phyloP scores from a whole-genome alignment of 2,329 filamentous ascomycete species.

The Mycosphaerella arachidis region DNA sequence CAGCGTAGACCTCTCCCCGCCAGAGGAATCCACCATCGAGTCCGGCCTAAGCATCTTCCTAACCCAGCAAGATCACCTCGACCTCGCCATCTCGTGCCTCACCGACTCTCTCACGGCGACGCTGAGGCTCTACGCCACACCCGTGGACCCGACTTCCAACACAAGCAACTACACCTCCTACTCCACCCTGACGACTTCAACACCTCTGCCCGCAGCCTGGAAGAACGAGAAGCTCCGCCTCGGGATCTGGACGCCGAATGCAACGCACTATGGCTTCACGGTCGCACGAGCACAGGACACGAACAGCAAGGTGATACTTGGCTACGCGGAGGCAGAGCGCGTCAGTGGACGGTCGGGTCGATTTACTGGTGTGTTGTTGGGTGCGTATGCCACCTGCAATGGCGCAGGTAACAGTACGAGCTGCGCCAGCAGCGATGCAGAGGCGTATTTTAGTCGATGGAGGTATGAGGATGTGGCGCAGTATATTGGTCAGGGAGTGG shows the following conservation, averaged over 20 bases:
- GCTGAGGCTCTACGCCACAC: slow-evolving; percentile 5
- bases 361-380: slow-evolving; percentile 41
- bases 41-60: slow-evolving; percentile 52
- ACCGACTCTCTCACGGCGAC: background rate
- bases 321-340: slow-evolving; percentile 27
- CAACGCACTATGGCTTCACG: slow-evolving; percentile 2
- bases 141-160: background rate
- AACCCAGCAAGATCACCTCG: slow-evolving; percentile 51
- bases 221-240: background rate
- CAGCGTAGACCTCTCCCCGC: slow-evolving; percentile 43
- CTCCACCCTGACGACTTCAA: background rate
- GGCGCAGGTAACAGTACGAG: slow-evolving; percentile 20
- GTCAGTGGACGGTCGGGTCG: slow-evolving; percentile 35
- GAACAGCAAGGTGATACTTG: slow-evolving; percentile 16
- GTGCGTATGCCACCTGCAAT: slow-evolving; percentile 52
- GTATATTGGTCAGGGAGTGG: slow-evolving; percentile 8
- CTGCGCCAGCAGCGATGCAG: slow-evolving; percentile 36
- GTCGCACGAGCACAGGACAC: slow-evolving; percentile 2
- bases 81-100: slow-evolving; percentile 32
- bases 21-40: slow-evolving; percentile 40
- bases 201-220: background rate
- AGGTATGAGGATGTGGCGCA: slow-evolving; percentile 41
- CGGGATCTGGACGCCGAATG: slow-evolving; percentile 1
- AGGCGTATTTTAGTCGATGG: slow-evolving; percentile 49
- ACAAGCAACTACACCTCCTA: background rate